Conservation (phyloP, 768 basidiomycete species). For the Trametopsis cervina region DNA sequence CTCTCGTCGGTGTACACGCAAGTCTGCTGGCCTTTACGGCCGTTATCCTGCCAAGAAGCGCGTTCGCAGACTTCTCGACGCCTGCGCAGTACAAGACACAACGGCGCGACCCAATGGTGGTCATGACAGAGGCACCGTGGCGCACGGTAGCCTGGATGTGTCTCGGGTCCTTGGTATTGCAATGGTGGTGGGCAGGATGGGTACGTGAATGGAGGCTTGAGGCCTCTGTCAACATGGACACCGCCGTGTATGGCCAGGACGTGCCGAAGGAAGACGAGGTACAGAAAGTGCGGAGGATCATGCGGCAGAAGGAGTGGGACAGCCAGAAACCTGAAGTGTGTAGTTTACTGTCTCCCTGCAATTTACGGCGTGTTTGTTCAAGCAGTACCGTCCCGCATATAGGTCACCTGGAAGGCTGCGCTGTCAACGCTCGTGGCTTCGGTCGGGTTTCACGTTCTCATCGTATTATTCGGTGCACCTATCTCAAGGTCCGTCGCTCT, state of each 20-base stretch:
- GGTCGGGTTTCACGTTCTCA: constrained; percentile 36
- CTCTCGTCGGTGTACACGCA: constrained; percentile 61
- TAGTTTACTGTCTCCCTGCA: not conserved
- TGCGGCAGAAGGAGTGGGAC: constrained; percentile 10
- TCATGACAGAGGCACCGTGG: constrained; percentile 33
- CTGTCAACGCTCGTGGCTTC: constrained; percentile 45
- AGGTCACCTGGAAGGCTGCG: constrained; percentile 50
- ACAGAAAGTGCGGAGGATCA: constrained; percentile 2
- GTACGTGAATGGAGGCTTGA: constrained; percentile 20
- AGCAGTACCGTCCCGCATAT: no score
- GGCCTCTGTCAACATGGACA: not conserved
- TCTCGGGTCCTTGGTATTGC: constrained; percentile 27
- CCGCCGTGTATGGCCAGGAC: not conserved
- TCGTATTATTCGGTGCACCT: constrained; percentile 75
- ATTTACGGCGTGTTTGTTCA: no score
- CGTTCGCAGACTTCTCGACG: constrained; percentile 31
- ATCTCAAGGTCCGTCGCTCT: constrained; percentile 32
- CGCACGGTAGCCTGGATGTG: constrained; percentile 32
- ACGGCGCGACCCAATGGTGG: constrained; percentile 31
- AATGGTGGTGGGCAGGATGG: constrained; percentile 35
- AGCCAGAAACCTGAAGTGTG: constrained; percentile 13
- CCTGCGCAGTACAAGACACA: constrained; percentile 21
- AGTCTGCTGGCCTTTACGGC: constrained; percentile 59
- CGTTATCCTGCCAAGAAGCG: constrained; percentile 64
- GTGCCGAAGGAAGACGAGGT: not conserved